Evolutionary conservation across 2,329 filamentous ascomycete genomes (phyloP), one percentile per base, ranked within the genome.

Genomic region (Aureobasidium lini): DNA sequence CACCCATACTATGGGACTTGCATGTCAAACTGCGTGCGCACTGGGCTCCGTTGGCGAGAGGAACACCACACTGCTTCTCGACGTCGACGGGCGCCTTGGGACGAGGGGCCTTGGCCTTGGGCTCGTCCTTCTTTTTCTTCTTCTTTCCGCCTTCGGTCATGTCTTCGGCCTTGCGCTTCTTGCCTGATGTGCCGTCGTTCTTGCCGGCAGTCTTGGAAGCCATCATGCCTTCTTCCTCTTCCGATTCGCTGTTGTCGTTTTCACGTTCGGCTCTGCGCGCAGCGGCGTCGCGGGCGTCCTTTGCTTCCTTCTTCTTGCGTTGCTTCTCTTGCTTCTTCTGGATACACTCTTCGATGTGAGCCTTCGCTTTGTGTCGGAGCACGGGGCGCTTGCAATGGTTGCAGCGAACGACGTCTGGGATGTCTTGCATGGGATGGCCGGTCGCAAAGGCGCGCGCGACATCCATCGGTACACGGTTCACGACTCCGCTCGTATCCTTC

Each of bases 321-420:
- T 77, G 74, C 66, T 80, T 85, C 68, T 84, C 82, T 64, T 83
- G 90, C 75, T 95, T 96, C 59, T 91, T 84, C 65, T 86, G 87
- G 60, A 96, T 76, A 68, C 93, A 99, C 47, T 87, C 84, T 39
- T 87, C 86, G 62, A 96, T 90, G 69, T 99, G 93, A 16, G 84
- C 83, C 61, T 87, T 86, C 1, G 89, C 88, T 0, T 84, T 85
- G 34, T 84, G 84, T 67, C 87, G 88, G 13, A 94, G 79, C 11
- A 96, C 83, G 54, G 88, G 88, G 67, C 95, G 92, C 75, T 94
- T 96, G 77, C 93, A 99, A 71, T 95, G 90, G 71, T 94, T 96
- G 81, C 93, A 99, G 65, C 77, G 74, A 53, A 94, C 85, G 9
- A 90, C 81, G 63, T 95, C 90, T 10, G 88, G 83, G 60, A 79